These are phyloP conservation scores for Hyphopichia burtonii DNA, from an alignment of 1,139 yeast genomes.

Conservation along the genomic window DNA sequence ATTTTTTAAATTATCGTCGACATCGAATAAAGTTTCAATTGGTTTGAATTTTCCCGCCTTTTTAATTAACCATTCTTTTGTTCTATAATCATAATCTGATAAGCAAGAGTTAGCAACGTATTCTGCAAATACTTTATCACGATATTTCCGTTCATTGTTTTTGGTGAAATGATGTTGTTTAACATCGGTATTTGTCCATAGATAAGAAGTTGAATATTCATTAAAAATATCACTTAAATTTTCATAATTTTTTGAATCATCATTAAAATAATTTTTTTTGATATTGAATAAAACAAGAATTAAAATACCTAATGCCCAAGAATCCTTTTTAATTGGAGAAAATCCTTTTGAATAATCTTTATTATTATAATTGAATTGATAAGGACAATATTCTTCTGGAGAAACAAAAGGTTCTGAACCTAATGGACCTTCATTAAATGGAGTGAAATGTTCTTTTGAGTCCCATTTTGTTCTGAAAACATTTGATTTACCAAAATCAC, in stretches of 20 bases:
- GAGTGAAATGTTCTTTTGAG: slow-evolving; percentile 44
- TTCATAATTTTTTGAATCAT: slow-evolving; percentile 1
- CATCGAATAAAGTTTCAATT: slow-evolving; percentile 28
- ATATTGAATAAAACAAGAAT: slow-evolving; percentile 30
- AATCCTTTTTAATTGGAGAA: slow-evolving; percentile 62
- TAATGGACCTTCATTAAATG: slow-evolving; percentile 53
- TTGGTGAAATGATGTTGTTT: slow-evolving; percentile 10
- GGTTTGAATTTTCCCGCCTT: slow-evolving; percentile 27
- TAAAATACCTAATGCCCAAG: slow-evolving; percentile 70
- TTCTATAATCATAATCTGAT: slow-evolving; percentile 26
- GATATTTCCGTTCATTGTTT: slow-evolving; percentile 16
- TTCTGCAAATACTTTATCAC: slow-evolving; percentile 31
- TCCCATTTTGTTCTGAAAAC: slow-evolving; percentile 74
- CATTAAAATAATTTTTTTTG: slow-evolving; percentile 22
- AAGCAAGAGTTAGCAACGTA: slow-evolving; percentile 24
- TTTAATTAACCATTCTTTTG: slow-evolving; percentile 36
- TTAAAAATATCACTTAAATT: slow-evolving; percentile 8
- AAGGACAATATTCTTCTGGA: slow-evolving; percentile 56
- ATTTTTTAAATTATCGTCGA: slow-evolving; percentile 2
- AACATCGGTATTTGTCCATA: slow-evolving; percentile 34
- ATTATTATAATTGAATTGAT: slow-evolving; percentile 3
- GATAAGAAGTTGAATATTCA: slow-evolving; percentile 21
- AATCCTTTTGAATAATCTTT: slow-evolving; percentile 34
- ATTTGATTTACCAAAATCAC: slow-evolving; percentile 76
- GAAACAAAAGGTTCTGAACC: slow-evolving; percentile 81